phyloP scores from a whole-genome alignment of 768 basidiomycete genomes.

The Mycena epipterygia region DNA sequence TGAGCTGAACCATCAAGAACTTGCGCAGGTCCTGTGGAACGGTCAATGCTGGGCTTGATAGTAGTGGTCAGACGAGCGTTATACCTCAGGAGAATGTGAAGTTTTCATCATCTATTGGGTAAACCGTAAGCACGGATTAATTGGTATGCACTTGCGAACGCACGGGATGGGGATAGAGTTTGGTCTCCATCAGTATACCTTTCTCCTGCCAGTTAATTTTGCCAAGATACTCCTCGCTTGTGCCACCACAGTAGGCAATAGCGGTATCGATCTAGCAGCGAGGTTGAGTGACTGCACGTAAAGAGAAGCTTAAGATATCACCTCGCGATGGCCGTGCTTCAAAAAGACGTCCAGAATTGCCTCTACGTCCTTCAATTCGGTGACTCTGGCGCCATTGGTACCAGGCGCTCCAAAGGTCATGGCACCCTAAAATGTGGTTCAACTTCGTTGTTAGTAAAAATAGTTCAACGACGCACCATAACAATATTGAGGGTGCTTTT shows the following conservation, averaged over 20 bases:
- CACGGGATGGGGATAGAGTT: slow-evolving; percentile 61
- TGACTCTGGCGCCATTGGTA: slow-evolving; percentile 56
- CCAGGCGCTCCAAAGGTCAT: slow-evolving; percentile 62
- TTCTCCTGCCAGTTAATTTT: slow-evolving; percentile 63
- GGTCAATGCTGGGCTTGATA: slow-evolving; percentile 9
- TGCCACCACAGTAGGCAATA: slow-evolving; percentile 63
- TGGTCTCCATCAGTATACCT: slow-evolving; percentile 69
- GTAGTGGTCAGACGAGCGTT: no score
- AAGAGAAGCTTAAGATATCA: background rate
- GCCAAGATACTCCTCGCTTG: slow-evolving; percentile 68
- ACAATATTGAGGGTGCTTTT: slow-evolving; percentile 56
- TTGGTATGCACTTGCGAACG: background rate
- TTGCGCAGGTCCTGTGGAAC: slow-evolving; percentile 57
- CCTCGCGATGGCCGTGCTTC: slow-evolving; percentile 62
- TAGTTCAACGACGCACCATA: slow-evolving; percentile 44
- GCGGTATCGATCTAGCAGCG: slow-evolving; percentile 62
- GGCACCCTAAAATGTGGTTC: slow-evolving; percentile 50
- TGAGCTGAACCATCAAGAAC: slow-evolving; percentile 60
- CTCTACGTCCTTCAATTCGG: slow-evolving; percentile 56
- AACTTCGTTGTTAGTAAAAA: background rate
- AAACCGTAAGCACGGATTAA: background rate
- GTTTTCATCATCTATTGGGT: no score
- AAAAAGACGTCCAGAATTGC: slow-evolving; percentile 65
- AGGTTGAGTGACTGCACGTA: background rate
- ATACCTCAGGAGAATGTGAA: slow-evolving; percentile 13